Conservation (phyloP, 2,329 filamentous ascomycete species). For the Peltaster fructicola region DNA sequence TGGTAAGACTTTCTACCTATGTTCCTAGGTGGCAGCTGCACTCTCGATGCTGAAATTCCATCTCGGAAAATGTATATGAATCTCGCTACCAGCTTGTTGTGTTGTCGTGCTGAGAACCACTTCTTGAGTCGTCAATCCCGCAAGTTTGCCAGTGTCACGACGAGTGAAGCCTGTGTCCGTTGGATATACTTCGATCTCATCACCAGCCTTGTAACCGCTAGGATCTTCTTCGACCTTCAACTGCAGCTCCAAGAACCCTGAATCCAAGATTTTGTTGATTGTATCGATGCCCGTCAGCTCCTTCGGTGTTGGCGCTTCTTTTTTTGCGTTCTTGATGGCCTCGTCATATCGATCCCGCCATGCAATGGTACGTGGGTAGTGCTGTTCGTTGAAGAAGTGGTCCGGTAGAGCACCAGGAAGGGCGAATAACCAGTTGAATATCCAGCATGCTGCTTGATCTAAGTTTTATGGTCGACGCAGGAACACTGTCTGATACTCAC, state of each 20-base stretch:
- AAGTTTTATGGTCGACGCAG: constrained; percentile 1
- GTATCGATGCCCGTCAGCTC: constrained; percentile 8
- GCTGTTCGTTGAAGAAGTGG: constrained; percentile 6
- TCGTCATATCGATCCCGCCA: constrained; percentile 7
- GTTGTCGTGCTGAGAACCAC: constrained; percentile 6
- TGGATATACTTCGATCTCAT: constrained; percentile 6
- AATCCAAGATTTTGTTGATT: constrained; percentile 5
- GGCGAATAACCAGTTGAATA: constrained; percentile 9
- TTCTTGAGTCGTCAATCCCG: constrained; percentile 5
- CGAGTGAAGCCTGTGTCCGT: constrained; percentile 7
- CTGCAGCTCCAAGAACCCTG: constrained; percentile 4
- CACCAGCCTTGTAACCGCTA: constrained; percentile 4
- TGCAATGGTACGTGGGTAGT: constrained; percentile 6
- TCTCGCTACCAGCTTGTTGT: constrained; percentile 5
- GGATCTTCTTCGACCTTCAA: constrained; percentile 5
- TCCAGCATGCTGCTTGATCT: constrained; percentile 6
- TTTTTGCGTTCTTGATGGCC: constrained; percentile 5
- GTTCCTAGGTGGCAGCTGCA: no score
- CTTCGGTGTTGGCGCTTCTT: constrained; percentile 3
- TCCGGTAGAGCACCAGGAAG: constrained; percentile 6
- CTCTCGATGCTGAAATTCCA: constrained; percentile 21
- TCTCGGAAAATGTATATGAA: constrained; percentile 18
- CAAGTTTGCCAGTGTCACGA: constrained; percentile 6
- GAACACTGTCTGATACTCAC: constrained; percentile 1
- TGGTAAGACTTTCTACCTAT: constrained; percentile 42